These are phyloP conservation scores for Drechslerella dactyloides DNA, from an alignment of 2,329 filamentous ascomycete species.

Conservation along the genomic window DNA sequence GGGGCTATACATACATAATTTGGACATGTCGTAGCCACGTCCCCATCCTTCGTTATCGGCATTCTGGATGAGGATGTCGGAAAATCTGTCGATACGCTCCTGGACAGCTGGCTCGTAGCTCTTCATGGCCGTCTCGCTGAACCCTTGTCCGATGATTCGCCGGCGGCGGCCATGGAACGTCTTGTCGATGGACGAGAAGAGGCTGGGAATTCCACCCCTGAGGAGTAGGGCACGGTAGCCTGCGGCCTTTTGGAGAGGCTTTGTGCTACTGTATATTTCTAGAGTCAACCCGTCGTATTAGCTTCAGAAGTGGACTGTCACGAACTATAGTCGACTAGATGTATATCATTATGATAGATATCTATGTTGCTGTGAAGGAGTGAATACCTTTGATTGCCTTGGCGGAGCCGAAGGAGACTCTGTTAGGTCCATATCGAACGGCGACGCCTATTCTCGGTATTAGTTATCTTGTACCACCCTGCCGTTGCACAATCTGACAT, in stretches of 20 bases:
- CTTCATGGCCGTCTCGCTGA: constrained; percentile 70
- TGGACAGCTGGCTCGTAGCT: constrained; percentile 73
- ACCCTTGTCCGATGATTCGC: constrained; percentile 73
- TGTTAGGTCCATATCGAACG: constrained; percentile 58
- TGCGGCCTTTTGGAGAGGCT: constrained; percentile 55
- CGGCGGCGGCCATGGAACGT: constrained; percentile 72
- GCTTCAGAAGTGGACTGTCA: too few species aligned
- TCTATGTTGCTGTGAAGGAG: too few species aligned
- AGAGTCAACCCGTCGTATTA: constrained; percentile 50
- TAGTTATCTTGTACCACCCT: neutral
- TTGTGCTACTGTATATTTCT: constrained; percentile 59
- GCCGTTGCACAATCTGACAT: constrained; percentile 3
- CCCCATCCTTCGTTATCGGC: constrained; percentile 65
- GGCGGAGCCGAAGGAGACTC: constrained; percentile 76
- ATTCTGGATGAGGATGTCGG: constrained; percentile 64
- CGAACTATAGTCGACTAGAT: too few species aligned
- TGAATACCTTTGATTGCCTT: constrained; percentile 71
- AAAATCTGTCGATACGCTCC: constrained; percentile 71
- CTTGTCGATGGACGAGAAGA: constrained; percentile 75
- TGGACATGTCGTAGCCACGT: constrained; percentile 67
- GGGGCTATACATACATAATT: constrained; percentile 53
- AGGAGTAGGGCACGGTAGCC: constrained; percentile 31
- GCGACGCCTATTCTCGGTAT: constrained; percentile 18
- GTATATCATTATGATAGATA: too few species aligned
- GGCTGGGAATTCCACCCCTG: constrained; percentile 64